Base-by-base conservation (phyloP, 495 filamentous ascomycete genomes). In the Hypoxylon intermedium region DNA sequence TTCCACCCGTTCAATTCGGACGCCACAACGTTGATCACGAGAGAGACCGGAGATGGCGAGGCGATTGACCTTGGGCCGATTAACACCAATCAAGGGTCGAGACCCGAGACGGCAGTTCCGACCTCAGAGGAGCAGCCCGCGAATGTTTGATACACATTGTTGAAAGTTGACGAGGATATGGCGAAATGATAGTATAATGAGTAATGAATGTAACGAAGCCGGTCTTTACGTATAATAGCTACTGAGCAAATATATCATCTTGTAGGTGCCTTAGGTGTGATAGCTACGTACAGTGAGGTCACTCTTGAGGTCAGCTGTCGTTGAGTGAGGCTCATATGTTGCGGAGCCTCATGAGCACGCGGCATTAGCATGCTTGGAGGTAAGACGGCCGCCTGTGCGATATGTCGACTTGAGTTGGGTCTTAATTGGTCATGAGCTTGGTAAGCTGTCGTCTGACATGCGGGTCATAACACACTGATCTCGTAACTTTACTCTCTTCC, bases 11-110 rank as follows among this genome's bases (percentile, higher is more conserved):
- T 56, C 23, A 30, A 28, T 31, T 65, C 62, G 12, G 52, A 65
- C 5, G 56, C 62, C 4, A 65, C 62, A 33, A 65, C 62, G 5
- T 34, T 65, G 45, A 60, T 41, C 23, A 54, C 54, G 5, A 44
- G 49, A 36, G 37, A 36, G 21, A 46, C 36, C 3, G 44, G 40
- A 33, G 44, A 46, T 24, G 55, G 48, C 6, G 56, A 49, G 9
- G 62, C 23, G 21, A 56, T 65, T 43, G 33, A 30, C 11, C 54
- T 65, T 1, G 19, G 33, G 0, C 50, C 31, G 36, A 44, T 60
- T n/a, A 56, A 60, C 13, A 42, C 50, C 2, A 52, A 23, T n/a
- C 43, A 41, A 26, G 41, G 31, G n/a, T 34, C 41, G 4, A 46
- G 40, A 41, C 50, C 33, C 5, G 50, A 36, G 13, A 19, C 55